phyloP scores from a whole-genome alignment of 306 rosid species.

The Cicer judaicum region DNA sequence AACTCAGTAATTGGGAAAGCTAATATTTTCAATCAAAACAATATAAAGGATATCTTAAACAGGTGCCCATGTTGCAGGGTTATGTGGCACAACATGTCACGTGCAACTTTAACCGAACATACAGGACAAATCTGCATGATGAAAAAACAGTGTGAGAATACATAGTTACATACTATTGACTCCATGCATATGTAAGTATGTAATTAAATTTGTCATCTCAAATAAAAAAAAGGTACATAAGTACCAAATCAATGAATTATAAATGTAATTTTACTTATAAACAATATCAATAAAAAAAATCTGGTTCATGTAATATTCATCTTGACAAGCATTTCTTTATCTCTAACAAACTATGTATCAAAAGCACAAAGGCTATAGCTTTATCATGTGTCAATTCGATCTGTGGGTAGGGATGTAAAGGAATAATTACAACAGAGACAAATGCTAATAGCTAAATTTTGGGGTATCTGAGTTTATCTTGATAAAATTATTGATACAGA shows the following conservation, averaged over 20 bases:
- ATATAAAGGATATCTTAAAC: slow-evolving; percentile 86
- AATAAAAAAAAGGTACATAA: not conserved
- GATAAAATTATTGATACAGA: slow-evolving; percentile 8
- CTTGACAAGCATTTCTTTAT: not conserved
- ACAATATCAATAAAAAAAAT: not conserved
- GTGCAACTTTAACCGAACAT: slow-evolving; percentile 86
- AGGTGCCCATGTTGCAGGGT: slow-evolving; percentile 92
- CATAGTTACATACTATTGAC: slow-evolving; percentile 13
- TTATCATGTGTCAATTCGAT: slow-evolving; percentile 16
- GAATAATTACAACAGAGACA: slow-evolving; percentile 23
- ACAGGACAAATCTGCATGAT: slow-evolving; percentile 85
- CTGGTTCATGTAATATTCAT: slow-evolving; percentile 15
- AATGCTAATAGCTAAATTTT: slow-evolving; percentile 25
- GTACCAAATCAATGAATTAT: not conserved
- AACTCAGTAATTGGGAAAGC: not conserved
- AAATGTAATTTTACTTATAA: not conserved
- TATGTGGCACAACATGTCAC: slow-evolving; percentile 92
- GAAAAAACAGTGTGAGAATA: slow-evolving; percentile 40
- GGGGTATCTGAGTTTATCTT: slow-evolving; percentile 6
- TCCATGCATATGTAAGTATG: not conserved
- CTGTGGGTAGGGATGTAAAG: slow-evolving; percentile 6
- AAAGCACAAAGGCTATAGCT: not conserved
- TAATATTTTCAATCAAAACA: slow-evolving; percentile 23
- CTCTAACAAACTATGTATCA: slow-evolving; percentile 11
- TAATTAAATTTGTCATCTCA: not conserved